Evolutionary conservation across 345 rosid species (phyloP).

Genomic region (Eutrema japonicum): DNA sequence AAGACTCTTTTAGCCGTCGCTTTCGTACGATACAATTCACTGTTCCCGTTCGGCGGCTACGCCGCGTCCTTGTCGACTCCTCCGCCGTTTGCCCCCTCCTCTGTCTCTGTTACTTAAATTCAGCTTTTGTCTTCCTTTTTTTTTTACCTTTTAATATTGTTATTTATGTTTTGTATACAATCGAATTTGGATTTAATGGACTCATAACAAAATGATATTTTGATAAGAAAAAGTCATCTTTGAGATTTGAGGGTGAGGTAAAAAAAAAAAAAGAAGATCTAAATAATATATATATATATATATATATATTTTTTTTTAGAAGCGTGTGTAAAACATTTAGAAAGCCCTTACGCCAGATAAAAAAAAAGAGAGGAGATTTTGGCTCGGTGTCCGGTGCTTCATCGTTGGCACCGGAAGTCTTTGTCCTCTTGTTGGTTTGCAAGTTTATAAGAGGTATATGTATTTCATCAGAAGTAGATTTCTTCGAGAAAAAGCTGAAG

Average conservation of each 20-base stretch:
- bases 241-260: not conserved
- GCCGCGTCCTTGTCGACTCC: constrained; percentile 56
- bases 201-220: not conserved
- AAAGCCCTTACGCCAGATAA: too few relatives aligned
- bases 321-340: too few relatives aligned
- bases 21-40: constrained; percentile 48
- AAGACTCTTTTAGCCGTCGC: constrained; percentile 48
- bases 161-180: not conserved
- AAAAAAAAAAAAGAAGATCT: too few relatives aligned
- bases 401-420: too few relatives aligned
- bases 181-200: not conserved
- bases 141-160: not conserved
- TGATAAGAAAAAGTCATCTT: not conserved
- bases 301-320: too few relatives aligned
- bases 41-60: constrained; percentile 60
- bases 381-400: too few relatives aligned
- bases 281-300: too few relatives aligned
- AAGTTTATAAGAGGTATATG: too few relatives aligned
- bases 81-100: constrained; percentile 43
- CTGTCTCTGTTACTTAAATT: constrained; percentile 32
- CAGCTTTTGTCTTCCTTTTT: constrained; percentile 34
- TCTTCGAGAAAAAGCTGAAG: accelerated
- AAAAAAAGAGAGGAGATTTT: too few relatives aligned
- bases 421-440: too few relatives aligned
- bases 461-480: too few relatives aligned